Percentiles rank a stretch among this genome's conserved stretches.
Evolutionary conservation across 2,329 filamentous ascomycete genomes (phyloP).

Genomic region (Ophiognomonia clavigignenti-juglandacearum): DNA sequence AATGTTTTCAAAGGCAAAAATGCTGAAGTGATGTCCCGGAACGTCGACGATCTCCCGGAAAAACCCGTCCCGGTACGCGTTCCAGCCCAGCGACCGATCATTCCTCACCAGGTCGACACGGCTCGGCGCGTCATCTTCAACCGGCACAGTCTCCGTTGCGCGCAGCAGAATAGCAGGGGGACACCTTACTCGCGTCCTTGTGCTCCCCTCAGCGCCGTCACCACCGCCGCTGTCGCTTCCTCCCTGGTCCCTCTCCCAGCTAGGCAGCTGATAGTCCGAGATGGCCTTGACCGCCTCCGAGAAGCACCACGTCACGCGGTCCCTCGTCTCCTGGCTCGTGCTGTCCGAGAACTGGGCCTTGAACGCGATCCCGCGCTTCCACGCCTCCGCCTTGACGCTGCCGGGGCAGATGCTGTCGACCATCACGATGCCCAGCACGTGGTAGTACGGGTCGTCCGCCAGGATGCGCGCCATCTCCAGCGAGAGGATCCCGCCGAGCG

Average conservation of each 20-base stretch:
- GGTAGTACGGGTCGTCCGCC: slow-evolving; percentile 28
- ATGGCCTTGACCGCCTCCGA: slow-evolving; percentile 36
- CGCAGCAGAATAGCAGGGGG: slow-evolving; percentile 42
- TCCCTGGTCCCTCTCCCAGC: slow-evolving; percentile 24
- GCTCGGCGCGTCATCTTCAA: slow-evolving; percentile 21
- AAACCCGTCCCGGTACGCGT: slow-evolving; percentile 37
- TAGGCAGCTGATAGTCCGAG: slow-evolving; percentile 34
- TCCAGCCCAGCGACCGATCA: slow-evolving; percentile 44
- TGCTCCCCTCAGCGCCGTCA: neutral
- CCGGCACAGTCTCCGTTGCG: slow-evolving; percentile 36
- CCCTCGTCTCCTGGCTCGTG: slow-evolving; percentile 25
- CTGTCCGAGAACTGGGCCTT: slow-evolving; percentile 22
- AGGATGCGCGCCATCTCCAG: slow-evolving; percentile 45
- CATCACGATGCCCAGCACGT: slow-evolving; percentile 46
- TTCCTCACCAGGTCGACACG: slow-evolving; percentile 40
- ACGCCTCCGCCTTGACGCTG: neutral
- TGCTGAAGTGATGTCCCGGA: slow-evolving; percentile 46
- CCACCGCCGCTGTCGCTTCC: neutral
- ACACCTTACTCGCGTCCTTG: neutral
- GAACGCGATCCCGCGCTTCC: slow-evolving; percentile 21
- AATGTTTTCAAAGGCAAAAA: slow-evolving; percentile 32
- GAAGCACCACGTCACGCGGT: slow-evolving; percentile 34
- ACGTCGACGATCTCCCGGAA: slow-evolving; percentile 42
- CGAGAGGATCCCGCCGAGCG: slow-evolving; percentile 46
- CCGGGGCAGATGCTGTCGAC: slow-evolving; percentile 43